phyloP scores from a whole-genome alignment of 164 flowering plant species.

The Litsea cubeba region DNA sequence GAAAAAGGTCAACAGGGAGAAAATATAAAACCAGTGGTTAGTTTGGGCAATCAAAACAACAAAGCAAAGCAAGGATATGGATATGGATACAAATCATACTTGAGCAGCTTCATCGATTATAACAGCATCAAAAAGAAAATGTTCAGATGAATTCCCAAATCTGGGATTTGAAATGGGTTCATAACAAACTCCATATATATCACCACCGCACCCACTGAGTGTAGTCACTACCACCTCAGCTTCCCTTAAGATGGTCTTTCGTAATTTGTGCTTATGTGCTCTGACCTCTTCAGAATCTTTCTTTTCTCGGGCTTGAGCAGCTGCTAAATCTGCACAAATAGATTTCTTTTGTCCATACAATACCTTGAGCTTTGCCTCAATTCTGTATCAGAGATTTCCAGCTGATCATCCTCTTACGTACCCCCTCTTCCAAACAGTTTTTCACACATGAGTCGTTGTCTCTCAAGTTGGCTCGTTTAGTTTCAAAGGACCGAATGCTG shows the following conservation, averaged over 20 bases:
- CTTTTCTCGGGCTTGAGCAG: conserved; percentile 71
- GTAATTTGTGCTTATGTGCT: conserved; percentile 54
- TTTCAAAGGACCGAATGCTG: conserved; percentile 59
- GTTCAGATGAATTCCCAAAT: conserved; percentile 52
- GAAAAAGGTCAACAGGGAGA: neutral
- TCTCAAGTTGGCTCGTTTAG: conserved; percentile 66
- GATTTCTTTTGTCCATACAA: conserved; percentile 70
- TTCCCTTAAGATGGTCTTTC: conserved; percentile 72
- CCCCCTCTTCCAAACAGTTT: conserved; percentile 27
- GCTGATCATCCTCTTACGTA: conserved; percentile 28
- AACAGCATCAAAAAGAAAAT: conserved; percentile 81
- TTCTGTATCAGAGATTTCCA: conserved; percentile 57
- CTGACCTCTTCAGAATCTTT: conserved; percentile 60
- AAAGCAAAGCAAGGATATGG: neutral
- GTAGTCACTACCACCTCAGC: conserved; percentile 91
- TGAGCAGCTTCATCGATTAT: conserved; percentile 99
- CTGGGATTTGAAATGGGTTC: conserved; percentile 50
- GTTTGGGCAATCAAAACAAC: neutral
- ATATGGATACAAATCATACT: conserved; percentile 36
- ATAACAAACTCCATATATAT: conserved; percentile 76
- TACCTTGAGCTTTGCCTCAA: conserved; percentile 46
- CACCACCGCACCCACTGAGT: conserved; percentile 97
- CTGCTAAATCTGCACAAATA: conserved; percentile 55
- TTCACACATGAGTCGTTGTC: conserved; percentile 36
- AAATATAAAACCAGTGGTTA: neutral